Base-by-base conservation (phyloP, 768 basidiomycete genomes). In the Coprinopsis sp. region DNA sequence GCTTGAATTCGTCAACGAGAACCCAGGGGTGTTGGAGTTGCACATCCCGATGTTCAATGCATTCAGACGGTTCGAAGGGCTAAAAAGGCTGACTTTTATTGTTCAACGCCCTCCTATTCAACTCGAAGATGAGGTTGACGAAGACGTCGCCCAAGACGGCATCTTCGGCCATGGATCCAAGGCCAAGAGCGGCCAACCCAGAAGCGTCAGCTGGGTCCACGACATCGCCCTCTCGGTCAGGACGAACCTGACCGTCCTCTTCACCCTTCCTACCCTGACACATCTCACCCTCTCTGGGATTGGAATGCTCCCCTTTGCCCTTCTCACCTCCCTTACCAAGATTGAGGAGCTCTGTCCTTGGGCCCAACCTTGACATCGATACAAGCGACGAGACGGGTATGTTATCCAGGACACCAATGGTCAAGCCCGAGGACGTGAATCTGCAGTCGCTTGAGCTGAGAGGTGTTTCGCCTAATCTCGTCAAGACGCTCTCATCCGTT, bases 11-110 rank as follows among this genome's bases (percentile, higher is more conserved):
- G 28, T 27, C 5, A 42, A 27, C 19, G 13, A 42, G 14, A n/a
- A n/a, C 14, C 24, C 24, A 11, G 18, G 19, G 8, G 27, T 42
- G 25, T 42, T 18, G 6, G 40, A 42, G 22, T 11, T 28, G 5
- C 40, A 42, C 27, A 30, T 42, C 28, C 40, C 40, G 6, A 19
- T 28, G 6, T 42, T 42, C 27, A 42, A 42, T 18, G 40, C 40
- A 28, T 42, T 42, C 19, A 27, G 40, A 28, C 27, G 14, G 8
- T 29, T 42, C 8, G 19, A 4, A 13, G 13, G 14, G 27, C 18
- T 42, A n/a, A 42, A 30, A 28, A 28, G 14, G 28, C 5, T 42
- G 5, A n/a, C 12, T 14, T 42, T 42, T 42, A 18, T 28, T 4
- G 28, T 42, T n/a, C n/a, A n/a, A n/a, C n/a, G n/a, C n/a, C n/a